A percentile compares a stretch with the other conserved stretches of the same genome.
Conservation (phyloP, 179 eudicot genomes). For the Silene vulgaris region DNA sequence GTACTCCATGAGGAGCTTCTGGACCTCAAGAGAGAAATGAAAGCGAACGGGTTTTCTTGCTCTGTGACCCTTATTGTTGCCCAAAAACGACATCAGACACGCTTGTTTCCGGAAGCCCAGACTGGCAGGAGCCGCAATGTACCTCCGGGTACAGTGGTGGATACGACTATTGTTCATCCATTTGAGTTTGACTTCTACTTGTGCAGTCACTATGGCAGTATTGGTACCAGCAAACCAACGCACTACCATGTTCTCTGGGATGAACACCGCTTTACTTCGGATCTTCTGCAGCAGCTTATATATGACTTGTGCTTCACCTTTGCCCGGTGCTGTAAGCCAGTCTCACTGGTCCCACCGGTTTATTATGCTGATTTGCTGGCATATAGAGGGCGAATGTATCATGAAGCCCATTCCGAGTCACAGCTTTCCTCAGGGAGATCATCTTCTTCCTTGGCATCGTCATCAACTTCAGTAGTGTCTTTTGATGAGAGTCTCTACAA, state of each 20-base stretch:
- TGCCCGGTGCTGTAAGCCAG: conserved; percentile 62
- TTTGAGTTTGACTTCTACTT: conserved; percentile 59
- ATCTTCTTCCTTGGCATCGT: conserved; percentile 18
- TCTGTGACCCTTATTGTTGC: conserved; percentile 58
- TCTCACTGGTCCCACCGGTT: conserved; percentile 67
- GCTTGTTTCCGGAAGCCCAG: conserved; percentile 37
- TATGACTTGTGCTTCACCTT: conserved; percentile 63
- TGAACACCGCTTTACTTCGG: conserved; percentile 52
- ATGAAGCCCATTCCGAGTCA: conserved; percentile 33
- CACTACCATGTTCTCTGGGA: conserved; percentile 59
- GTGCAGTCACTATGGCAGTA: conserved; percentile 53
- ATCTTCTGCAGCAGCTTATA: conserved; percentile 49
- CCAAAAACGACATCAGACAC: conserved; percentile 64
- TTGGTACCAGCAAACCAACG: conserved; percentile 72
- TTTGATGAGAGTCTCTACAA: conserved; percentile 26
- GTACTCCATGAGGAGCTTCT: conserved; percentile 56
- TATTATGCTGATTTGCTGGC: conserved; percentile 67
- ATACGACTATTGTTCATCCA: conserved; percentile 46
- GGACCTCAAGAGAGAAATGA: conserved; percentile 35
- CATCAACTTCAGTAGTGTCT: conserved; percentile 11
- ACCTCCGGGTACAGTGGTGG: conserved; percentile 72
- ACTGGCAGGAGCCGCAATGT: conserved; percentile 37
- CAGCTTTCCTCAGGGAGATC: conserved; percentile 22
- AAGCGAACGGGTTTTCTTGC: conserved; percentile 31
- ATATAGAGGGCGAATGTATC: conserved; percentile 55